Evolutionary conservation across 1,139 yeast species (phyloP), one percentile per base, ranked within the genome.

Genomic region (Citeromyces hawaiiensis): DNA sequence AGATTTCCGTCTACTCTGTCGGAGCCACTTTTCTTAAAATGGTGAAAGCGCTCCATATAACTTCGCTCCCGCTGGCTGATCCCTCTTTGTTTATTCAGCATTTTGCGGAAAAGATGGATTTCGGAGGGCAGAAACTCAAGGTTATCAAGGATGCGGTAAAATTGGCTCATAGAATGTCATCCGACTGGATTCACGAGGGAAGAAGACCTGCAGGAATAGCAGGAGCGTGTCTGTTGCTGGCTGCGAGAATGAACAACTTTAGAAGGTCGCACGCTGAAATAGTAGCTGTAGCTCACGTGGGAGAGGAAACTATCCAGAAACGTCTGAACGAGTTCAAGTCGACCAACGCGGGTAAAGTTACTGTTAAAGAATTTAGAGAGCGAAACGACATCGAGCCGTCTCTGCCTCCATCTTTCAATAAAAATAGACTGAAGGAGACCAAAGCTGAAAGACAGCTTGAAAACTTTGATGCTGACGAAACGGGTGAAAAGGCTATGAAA

Each of bases 181-280:
- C 78, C 39, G 98, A 91, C 55, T 91, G 97, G 96, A 83, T 91
- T 47, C 83, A 81, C 53, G 94, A 86, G 57, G 99, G 99, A 29
- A 72, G 99, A 55, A 70, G 98, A 45, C 98, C 98, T 0, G 97
- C 98, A 0, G 98, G 99, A 52, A 75, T 91, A 39, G 98, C 98
- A 0, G 99, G 98, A 23, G 98, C 98, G 0, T 87, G 97, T 59
- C 70, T 91, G 2, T 59, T 93, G 38, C 62, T 91, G 40, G 98
- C 99, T 0, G 91, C 96, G 3, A 71, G 98, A 59, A 91, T 91
- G 97, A 91, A 91, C 59, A 88, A 88, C 53, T 78, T 83, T 55
- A 71, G 96, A 51, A 69, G 97, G 52, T 81, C 94, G 4, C 96
- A 91, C 58, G 76, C 91, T 1, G 97, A 93, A 55, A 81, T 93